Evolutionary conservation across 306 rosid species (phyloP), one percentile per base, ranked within the genome.

Genomic region (Styphnolobium japonicum): DNA sequence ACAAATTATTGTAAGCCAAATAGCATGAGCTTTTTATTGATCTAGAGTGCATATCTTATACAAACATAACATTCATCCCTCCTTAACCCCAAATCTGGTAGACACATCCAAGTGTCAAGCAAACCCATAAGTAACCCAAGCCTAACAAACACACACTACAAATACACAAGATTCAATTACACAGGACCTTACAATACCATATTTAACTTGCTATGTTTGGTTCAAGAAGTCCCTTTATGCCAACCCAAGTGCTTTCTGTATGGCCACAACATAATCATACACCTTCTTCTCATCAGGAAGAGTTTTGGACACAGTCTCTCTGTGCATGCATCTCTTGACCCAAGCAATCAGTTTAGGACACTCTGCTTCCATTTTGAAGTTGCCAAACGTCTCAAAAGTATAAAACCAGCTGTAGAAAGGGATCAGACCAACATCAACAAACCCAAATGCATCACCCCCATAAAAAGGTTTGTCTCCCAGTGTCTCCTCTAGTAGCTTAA

Each of bases 291-390:
- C 72, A 83, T 84, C 67, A 27, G 89, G 81, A 40, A 86, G 89
- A 21, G 89, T 60, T 7, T 80, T 88, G 48, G 84, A 58, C 55
- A 88, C 85, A 39, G 79, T 36, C 51, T 88, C 81, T 34, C 53
- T 80, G 14, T 82, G 53, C 57, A 80, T 18, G 77, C 94, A 84
- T 46, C 86, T 88, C 48, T 53, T 86, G 7, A 34, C 86, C 92
- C 95, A 88, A 23, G 55, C 70, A 11, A 87, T 4, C 1, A 88
- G 60, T 73, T 85, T 83, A 61, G 92, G 94, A 31, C 89, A 84
- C 85, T 71, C 88, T 7, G 64, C 52, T 62, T 86, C 90, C 37
- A 84, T 71, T 53, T 81, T 88, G 69, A 88, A 86, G 37, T 84
- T 79, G 0, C 81, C 92, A 61, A 46, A 81, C 0, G 67, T 56